These are phyloP conservation scores for Eimeria zaria DNA, from an alignment of 169 alveolate genomes.

Conservation along the genomic window DNA sequence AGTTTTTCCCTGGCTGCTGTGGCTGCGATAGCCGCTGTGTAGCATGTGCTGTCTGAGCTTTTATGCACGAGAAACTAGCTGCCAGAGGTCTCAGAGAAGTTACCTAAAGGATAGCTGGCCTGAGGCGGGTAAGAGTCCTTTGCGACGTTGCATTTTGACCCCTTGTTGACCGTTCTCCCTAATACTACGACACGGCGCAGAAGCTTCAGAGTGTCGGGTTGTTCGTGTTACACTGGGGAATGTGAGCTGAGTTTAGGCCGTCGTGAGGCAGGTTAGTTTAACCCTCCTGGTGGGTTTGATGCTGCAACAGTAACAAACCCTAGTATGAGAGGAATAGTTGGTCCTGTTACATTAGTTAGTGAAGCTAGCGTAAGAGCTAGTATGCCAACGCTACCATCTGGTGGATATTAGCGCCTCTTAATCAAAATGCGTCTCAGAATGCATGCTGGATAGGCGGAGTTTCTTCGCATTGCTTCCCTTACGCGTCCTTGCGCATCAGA, in stretches of 20 bases:
- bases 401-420: slow-evolving; percentile 85
- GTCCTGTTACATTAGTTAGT: slow-evolving; percentile 82
- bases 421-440: slow-evolving; percentile 86
- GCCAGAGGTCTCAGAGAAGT: not conserved
- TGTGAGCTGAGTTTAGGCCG: slow-evolving; percentile 91
- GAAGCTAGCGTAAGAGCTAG: slow-evolving; percentile 86
- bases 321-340: slow-evolving; percentile 84
- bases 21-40: not conserved
- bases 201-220: not conserved
- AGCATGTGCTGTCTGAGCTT: not conserved
- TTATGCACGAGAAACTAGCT: not conserved
- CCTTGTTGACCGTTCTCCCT: slow-evolving; percentile 79
- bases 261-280: slow-evolving; percentile 97
- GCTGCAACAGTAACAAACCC: slow-evolving; percentile 87
- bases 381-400: slow-evolving; percentile 85
- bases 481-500: not conserved
- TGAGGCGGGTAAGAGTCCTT: not conserved
- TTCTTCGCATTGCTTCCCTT: slow-evolving; percentile 71
- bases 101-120: not conserved
- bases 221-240: not conserved
- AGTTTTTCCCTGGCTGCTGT: not conserved
- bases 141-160: not conserved
- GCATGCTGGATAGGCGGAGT: slow-evolving; percentile 84
- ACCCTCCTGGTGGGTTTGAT: slow-evolving; percentile 92
- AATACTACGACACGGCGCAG: slow-evolving; percentile 16